Evolutionary conservation across 495 filamentous ascomycete genomes (phyloP), one percentile per base, ranked within the genome.

Genomic region (Hyaloscypha finlandica): DNA sequence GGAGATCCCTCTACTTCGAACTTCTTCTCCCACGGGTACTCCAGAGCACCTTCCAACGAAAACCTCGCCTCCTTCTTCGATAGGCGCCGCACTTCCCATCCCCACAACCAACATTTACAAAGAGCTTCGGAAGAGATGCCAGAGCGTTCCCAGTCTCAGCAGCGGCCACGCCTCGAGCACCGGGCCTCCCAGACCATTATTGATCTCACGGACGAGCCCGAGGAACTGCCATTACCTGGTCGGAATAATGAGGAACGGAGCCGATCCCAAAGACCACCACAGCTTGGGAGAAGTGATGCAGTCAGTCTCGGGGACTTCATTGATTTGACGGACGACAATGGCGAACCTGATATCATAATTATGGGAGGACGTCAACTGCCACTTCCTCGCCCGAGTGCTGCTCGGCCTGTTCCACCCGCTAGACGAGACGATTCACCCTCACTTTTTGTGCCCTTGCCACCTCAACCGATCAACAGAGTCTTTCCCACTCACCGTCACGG

Each of bases 141-240:
- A 39, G 31, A 70, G 12, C 56, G 59, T 25, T 55, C 68, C 22
- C 63, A 68, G 14, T 57, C 69, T 9, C 59, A 68, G 63, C 65
- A 42, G 20, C 58, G 72, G 48, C 67, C 71, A 55, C 66, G 68
- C 14, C 64, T 69, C 39, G 68, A 71, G 61, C 68, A 72, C 62
- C 68, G 65, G 54, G 31, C 68, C 37, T 75, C 76, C 53, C 67
- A 71, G 62, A 74, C 75, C 22, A 62, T 80, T 35, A 80, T 80
- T 60, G 78, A 80, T 64, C 72, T 80, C 11, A 80, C 78, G n/a
- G 75, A 78, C 29, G 78, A 77, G 1, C 51, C 73, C n/a, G 74
- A 78, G 9, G 75, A 77, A 31, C 37, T 54, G 45, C 66, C 55
- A 42, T 53, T 56, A 37, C 56, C 37, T 32, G 32, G 45, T 56